Base-by-base conservation (phyloP, 2,329 filamentous ascomycete species). In the Colletotrichum tofieldiae region DNA sequence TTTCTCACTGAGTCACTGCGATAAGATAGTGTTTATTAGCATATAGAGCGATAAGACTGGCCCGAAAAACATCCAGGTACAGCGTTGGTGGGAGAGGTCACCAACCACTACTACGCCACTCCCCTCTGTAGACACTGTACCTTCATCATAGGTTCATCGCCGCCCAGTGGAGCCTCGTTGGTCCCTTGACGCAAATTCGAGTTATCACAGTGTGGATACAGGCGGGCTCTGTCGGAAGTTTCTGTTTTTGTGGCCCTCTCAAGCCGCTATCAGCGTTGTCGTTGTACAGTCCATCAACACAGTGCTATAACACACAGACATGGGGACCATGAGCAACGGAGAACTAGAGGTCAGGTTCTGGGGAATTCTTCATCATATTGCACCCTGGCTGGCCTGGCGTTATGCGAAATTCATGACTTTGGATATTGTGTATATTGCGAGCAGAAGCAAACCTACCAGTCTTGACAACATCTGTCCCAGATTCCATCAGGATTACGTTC, bases 381-480 rank as follows among this genome's bases (percentile, higher is more conserved):
- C 35, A 58, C 55, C 35, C 12, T 39, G n/a, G 12, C 32, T 26
- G n/a, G 35, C 20, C 35, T 26, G 26, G 29, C 18, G 51, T 35
- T 54, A 12, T 54, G 51, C 29, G 51, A 55, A 55, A 35, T 12
- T n/a, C 51, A 37, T 9, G n/a, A 41, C n/a, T 35, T 58, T 58
- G n/a, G 14, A 58, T 39, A 35, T 58, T 11, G 9, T 20, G 49
- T 51, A 26, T 23, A 12, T 56, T 39, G n/a, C 9, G 18, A 56
- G 52, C 35, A 41, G 35, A 41, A 7, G 14, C 37, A 55, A 54
- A 35, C 32, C 51, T 11, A 41, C 37, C 7, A 12, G 14, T 1
- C 14, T 41, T 23, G 12, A 41, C 55, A 26, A 58, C 35, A 32
- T 29, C 16, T 2, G 14, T 16, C n/a, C n/a, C 26, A 58, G 2